phyloP scores from a whole-genome alignment of 2,329 filamentous ascomycete genomes.

The Daldinia sp. region DNA sequence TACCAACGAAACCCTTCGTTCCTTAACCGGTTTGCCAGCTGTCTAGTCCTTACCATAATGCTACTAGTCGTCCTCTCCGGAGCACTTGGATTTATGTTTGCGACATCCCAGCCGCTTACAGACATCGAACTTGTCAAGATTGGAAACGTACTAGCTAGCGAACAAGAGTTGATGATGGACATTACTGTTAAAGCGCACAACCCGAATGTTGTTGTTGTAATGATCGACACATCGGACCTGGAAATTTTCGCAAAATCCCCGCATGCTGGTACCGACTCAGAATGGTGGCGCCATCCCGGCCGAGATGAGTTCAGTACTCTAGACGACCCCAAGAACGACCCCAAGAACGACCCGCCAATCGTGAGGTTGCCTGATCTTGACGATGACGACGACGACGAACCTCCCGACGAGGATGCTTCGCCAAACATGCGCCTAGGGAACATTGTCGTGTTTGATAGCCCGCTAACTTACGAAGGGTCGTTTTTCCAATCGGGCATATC shows the following conservation, averaged over 20 bases:
- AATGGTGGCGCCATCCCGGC: conserved; percentile 63
- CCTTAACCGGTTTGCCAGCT: conserved; percentile 81
- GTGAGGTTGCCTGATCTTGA: conserved; percentile 21
- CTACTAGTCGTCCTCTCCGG: conserved; percentile 84
- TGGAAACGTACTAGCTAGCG: conserved; percentile 88
- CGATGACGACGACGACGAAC: conserved; percentile 38
- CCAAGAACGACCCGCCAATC: conserved; percentile 50
- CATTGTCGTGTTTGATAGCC: conserved; percentile 85
- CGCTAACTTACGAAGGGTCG: conserved; percentile 87
- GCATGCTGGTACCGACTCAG: conserved; percentile 75
- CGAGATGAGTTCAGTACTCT: conserved; percentile 43
- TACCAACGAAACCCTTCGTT: conserved; percentile 70
- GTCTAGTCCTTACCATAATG: conserved; percentile 83
- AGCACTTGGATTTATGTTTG: conserved; percentile 87
- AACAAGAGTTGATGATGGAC: conserved; percentile 95
- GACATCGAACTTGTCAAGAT: conserved; percentile 82
- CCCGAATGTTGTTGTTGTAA: conserved; percentile 89
- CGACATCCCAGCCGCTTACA: conserved; percentile 85
- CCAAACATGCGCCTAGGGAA: conserved; percentile 93
- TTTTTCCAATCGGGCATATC: conserved; percentile 80
- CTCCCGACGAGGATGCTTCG: conserved; percentile 70
- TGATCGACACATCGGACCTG: conserved; percentile 85
- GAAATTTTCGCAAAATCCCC: conserved; percentile 95
- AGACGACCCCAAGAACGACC: conserved; percentile 52
- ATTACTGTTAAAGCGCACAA: conserved; percentile 88